Base-by-base conservation (phyloP, 2,329 filamentous ascomycete genomes). In the Hymenoscyphus occultus region DNA sequence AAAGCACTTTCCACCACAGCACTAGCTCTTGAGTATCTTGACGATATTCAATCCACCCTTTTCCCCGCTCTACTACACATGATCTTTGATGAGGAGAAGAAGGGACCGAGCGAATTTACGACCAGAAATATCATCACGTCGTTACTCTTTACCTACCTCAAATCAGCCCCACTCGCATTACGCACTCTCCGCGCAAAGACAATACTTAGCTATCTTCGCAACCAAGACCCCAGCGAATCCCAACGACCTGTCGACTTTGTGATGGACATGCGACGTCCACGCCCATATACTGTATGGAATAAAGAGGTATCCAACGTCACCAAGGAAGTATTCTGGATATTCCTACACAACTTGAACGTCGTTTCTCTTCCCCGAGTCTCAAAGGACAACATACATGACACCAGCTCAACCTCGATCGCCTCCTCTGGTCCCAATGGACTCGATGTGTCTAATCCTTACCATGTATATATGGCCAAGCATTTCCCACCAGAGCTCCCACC, bases 301-400 rank as follows among this genome's bases (percentile, higher is more conserved):
- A 95, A 93, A 77, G 95, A 99, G 78, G 87, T 94, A 19, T 89
- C 89, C 66, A 93, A 91, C 72, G 94, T 98, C 59, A 97, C 93
- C 54, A 97, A 97, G 77, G 94, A 99, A 77, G 94, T 98, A 35
- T 99, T 99, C 76, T 99, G 94, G 94, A 98, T 98, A 75, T 99
- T 98, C 80, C 83, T 98, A 62, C 94, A 98, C 78, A 91, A 96
- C 71, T 82, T 96, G 65, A 98, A 98, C 73, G 89, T 97, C 57
- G 85, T 98, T 45, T 84, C 92, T 28, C 77, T 91, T 40, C 85
- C 69, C n/a, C 66, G 61, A 63, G 67, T 74, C 61, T 73, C 77
- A 58, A 69, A 74, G 31, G 74, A 76, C 5, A 73, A 77, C 39
- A 32, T 56, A 9, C 48, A 74, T 63, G 69, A 68, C 16, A 65